Conservation (phyloP, 75 land plant genomes). For the Sequoiadendron giganteum region DNA sequence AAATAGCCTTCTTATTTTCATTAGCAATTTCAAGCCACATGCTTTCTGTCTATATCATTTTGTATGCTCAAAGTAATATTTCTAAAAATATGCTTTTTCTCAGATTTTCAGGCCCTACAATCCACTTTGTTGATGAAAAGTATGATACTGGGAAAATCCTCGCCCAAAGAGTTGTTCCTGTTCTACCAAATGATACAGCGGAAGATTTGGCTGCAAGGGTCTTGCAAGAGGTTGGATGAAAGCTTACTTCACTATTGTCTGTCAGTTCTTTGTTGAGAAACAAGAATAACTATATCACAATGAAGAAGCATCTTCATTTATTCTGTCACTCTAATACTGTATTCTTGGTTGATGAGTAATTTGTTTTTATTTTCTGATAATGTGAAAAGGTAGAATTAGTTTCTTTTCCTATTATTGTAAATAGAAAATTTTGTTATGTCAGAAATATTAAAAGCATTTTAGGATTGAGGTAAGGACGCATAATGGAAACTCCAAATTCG, state of each 20-base stretch:
- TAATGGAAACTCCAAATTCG: not conserved
- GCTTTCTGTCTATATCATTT: not conserved
- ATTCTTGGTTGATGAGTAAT: not conserved
- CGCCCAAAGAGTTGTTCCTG: slow-evolving; percentile 91
- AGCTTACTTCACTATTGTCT: not conserved
- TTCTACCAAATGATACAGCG: slow-evolving; percentile 66
- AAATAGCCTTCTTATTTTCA: not conserved
- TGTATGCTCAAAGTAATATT: not conserved
- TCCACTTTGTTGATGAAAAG: slow-evolving; percentile 96
- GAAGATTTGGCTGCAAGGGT: slow-evolving; percentile 80
- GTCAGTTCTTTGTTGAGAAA: not conserved
- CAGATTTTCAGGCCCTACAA: slow-evolving; percentile 90
- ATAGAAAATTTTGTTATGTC: not conserved
- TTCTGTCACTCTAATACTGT: not conserved
- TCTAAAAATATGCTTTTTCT: not conserved
- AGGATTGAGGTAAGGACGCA: not conserved
- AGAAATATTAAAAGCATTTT: not conserved
- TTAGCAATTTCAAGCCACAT: not conserved
- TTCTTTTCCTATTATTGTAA: not conserved
- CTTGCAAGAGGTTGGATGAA: slow-evolving; percentile 59
- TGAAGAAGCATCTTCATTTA: not conserved
- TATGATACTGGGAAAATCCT: slow-evolving; percentile 86
- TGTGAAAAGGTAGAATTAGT: not conserved
- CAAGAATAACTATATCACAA: not conserved
- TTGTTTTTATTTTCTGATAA: not conserved